Evolutionary conservation across 75 land plant genomes (phyloP), one percentile per base, ranked within the genome.

Genomic region (Adiantum capillusveneris): DNA sequence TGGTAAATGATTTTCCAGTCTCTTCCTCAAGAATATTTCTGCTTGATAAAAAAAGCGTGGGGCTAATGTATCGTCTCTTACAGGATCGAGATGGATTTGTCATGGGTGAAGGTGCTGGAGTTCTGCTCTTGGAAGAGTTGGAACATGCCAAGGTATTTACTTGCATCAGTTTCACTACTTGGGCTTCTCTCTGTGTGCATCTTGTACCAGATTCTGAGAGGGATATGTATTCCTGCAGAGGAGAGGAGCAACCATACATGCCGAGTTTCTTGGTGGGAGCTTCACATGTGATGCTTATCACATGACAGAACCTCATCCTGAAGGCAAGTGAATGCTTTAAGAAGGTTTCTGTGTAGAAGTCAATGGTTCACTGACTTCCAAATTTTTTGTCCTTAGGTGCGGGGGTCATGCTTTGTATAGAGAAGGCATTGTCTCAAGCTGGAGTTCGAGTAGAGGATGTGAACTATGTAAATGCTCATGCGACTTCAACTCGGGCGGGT

Each of bases 21-120:
- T 0, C 14, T 21, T 42, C 22, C 22, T 13, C 16, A 44, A 21
- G 25, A 60, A 17, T 11, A 18, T 30, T 18, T 52, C 0, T 18
- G 9, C 29, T n/a, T n/a, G n/a, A n/a, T n/a, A n/a, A n/a, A n/a
- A n/a, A n/a, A n/a, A n/a, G n/a, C n/a, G n/a, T n/a, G n/a, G n/a
- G n/a, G n/a, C n/a, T n/a, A n/a, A n/a, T n/a, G n/a, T n/a, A n/a
- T n/a, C n/a, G n/a, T n/a, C n/a, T n/a, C n/a, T 59, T 20, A 31
- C 73, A 92, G 97, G 81, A 78, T 27, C 85, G 93, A 65, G 97
- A 92, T 80, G 97, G 97, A 60, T 87, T 92, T 78, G 97, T 92
- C 6, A 84, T 82, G 75, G 82, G 85, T n/a, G 85, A 82, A 66
- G 85, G 85, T 45, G 84, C 88, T 29, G 97, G 97, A 11, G 97